Base-by-base conservation (phyloP, 2,329 filamentous ascomycete species). In the Alternaria triticina region DNA sequence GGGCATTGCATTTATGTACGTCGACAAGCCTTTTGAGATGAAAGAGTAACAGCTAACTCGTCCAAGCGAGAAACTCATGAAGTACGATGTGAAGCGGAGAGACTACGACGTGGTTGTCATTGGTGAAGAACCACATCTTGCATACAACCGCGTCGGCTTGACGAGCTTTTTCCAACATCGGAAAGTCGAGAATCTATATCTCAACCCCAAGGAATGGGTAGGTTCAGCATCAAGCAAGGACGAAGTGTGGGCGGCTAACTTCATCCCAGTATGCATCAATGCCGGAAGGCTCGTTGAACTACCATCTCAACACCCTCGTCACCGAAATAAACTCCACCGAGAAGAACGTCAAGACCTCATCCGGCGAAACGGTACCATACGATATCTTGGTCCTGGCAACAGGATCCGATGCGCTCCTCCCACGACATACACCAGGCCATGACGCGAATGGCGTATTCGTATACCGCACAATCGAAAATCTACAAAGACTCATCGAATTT, bases 151-250 rank as follows among this genome's bases (percentile, higher is more conserved):
- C 61, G 94, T 97, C 28, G 94, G 94, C 4, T 84, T 97, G 54
- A 96, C 93, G 4, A 92, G 90, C 63, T 97, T 94, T 83, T 97
- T 97, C 77, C 89, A 93, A 70, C 93, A 97, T 80, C 87, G 93
- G 56, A 87, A 91, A 70, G 90, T 96, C 44, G 92, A 97, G 80
- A 92, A 94, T 69, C 80, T 97, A n/a, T 97, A 96, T 76, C 84
- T 97, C 30, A 96, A 97, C 72, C 91, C 93, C 0, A 84, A 87
- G 70, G 90, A 93, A 85, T 97, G 94, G 92, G 91, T 92, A 67
- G 46, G 70, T 23, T 4, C 11, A 30, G 4, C 3, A 2, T n/a
- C 15, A 15, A 30, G n/a, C 17, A 1, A 13, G 8, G 6, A 17
- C n/a, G 36, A 40, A 40, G 8, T 40, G 3, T 20, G 13, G 8